Evolutionary conservation across 2,329 filamentous ascomycete genomes (phyloP), one percentile per base, ranked within the genome.

Genomic region (Salinomyces thailandicus): DNA sequence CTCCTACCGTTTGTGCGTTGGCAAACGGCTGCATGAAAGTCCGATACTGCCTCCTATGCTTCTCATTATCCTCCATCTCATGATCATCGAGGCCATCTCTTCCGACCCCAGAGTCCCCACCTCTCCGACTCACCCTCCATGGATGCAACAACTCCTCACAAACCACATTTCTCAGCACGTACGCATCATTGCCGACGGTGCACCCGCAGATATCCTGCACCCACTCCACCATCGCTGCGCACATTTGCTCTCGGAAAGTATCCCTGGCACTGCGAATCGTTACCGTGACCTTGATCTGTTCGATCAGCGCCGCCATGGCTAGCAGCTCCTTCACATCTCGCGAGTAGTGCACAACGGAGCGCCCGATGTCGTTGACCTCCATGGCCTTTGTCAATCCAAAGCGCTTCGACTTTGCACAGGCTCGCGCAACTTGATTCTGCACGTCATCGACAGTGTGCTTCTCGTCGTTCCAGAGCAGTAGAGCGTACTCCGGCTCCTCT

Each of bases 241-340:
- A 95, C 93, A 98, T 98, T 58, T 96, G 84, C 58, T 98, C 91
- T 41, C 91, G 75, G 63, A 96, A 98, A 0, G 86, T 96, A 61
- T 98, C 91, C 49, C 93, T 75, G 4, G 91, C 78, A 7, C 89
- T 94, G 30, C 91, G 77, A 43, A 98, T 86, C 1, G 91, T 98
- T 33, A 95, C 85, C 0, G 91, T 96, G 39, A 98, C 77, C 56
- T 93, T 87, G 59, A 98, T 95, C 42, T 93, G 80, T 61, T 98
- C 91, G 46, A 98, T 83, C 15, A 91, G 79, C 45, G 77, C 81
- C 4, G 87, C 84, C 61, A 91, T 87, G 11, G 66, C 65, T 12
- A 98, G 67, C 9, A 98, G 71, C 24, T 74, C 71, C 18, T 77
- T 69, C 26, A 96, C 66, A 57, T 93, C 79, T 16, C 67, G 69